phyloP scores from a whole-genome alignment of 306 rosid genomes.

The Quercus aquifolioides region DNA sequence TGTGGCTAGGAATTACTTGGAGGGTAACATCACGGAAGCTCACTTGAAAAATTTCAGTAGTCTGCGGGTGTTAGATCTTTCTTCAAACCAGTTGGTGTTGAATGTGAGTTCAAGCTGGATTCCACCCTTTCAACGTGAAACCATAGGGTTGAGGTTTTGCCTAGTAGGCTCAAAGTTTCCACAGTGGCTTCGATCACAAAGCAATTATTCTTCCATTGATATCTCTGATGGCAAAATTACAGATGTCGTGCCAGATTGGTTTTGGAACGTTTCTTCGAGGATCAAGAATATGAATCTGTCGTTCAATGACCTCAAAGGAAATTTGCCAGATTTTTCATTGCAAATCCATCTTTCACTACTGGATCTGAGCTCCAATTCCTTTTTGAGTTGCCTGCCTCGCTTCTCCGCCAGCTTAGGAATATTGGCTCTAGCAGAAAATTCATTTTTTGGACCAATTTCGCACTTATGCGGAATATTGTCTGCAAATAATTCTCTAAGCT shows the following conservation, averaged over 20 bases:
- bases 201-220: not conserved
- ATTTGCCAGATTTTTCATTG: constrained; percentile 9
- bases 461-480: constrained; percentile 8
- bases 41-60: not conserved
- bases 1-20: not conserved
- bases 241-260: constrained; percentile 15
- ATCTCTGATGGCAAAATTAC: not conserved
- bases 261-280: constrained; percentile 15
- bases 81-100: not conserved
- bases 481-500: not conserved
- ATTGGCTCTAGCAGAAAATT: not conserved
- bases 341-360: constrained; percentile 10
- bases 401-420: not conserved
- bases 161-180: constrained; percentile 12
- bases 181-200: constrained; percentile 18
- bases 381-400: constrained; percentile 13
- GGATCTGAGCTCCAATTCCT: not conserved
- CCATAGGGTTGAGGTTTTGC: constrained; percentile 6
- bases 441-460: constrained; percentile 11
- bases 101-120: constrained; percentile 19
- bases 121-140: constrained; percentile 17
- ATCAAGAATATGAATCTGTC: constrained; percentile 9
- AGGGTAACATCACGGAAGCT: not conserved
- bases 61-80: constrained; percentile 10
- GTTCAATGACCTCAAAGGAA: not conserved